Conservation (phyloP, 1,284 basidiomycete species). For the Caloboletus firmus region DNA sequence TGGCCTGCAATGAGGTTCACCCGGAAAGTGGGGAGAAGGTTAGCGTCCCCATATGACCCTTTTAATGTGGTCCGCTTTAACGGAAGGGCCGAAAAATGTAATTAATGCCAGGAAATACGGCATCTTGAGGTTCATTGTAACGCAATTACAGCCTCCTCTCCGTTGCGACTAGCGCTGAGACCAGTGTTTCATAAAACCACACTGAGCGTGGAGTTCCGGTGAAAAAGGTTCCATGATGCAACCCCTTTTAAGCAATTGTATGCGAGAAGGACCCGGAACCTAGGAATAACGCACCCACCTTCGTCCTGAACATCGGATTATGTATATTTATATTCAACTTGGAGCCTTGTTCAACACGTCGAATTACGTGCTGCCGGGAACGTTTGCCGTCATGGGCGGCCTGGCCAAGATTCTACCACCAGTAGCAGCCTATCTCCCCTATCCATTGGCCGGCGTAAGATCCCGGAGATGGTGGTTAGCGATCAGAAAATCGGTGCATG, state of each 20-base stretch:
- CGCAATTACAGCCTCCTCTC: neutral
- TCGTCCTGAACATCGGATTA: too few species aligned
- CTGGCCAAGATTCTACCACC: too few species aligned
- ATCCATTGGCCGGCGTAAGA: neutral
- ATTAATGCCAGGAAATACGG: neutral
- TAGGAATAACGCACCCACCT: too few species aligned
- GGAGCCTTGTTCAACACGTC: too few species aligned
- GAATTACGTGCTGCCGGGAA: neutral
- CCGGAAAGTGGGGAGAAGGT: neutral
- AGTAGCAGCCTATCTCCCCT: neutral
- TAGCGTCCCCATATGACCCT: neutral
- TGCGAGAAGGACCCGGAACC: too few species aligned
- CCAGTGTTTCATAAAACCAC: too few species aligned
- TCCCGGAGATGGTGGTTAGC: neutral
- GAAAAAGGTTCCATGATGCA: too few species aligned
- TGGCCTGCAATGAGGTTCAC: conserved; percentile 2
- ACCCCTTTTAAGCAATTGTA: too few species aligned
- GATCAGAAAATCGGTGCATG: neutral
- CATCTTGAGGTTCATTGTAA: neutral
- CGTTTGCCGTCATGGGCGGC: too few species aligned
- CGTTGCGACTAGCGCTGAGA: too few species aligned
- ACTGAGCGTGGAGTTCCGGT: too few species aligned
- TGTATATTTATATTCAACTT: too few species aligned
- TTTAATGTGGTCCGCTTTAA: neutral
- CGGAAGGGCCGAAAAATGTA: neutral